A percentile compares a stretch with the other conserved stretches of the same genome.
Evolutionary conservation across 805 yeast species (phyloP).

Genomic region (Blastobotrys attinorum): DNA sequence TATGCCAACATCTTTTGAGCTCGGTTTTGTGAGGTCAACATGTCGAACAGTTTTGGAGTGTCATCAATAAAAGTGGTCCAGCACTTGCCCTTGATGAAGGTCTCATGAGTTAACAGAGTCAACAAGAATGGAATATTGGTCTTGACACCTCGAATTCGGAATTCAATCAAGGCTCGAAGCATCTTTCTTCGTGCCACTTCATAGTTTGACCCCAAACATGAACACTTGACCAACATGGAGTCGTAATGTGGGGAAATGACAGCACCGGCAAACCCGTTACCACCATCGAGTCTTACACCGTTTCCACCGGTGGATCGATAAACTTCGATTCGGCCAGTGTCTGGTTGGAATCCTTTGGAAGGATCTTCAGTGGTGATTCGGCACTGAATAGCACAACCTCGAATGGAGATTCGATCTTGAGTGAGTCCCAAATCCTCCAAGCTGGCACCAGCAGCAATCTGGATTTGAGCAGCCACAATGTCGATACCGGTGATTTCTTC

Average conservation of each 20-base stretch:
- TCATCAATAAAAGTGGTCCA: conserved; percentile 99
- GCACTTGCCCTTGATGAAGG: conserved; percentile 77
- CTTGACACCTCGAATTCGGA: conserved; percentile 98
- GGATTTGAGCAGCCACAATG: conserved; percentile 96
- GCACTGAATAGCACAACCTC: conserved; percentile 98
- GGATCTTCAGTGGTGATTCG: conserved; percentile 99
- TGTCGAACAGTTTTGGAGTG: conserved; percentile 90
- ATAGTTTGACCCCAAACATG: conserved; percentile 93
- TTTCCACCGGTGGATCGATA: conserved; percentile 99
- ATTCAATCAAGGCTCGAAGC: conserved; percentile 94
- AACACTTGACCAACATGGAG: conserved; percentile 95
- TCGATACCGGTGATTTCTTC: conserved; percentile 99
- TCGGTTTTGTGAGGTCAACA: conserved; percentile 92
- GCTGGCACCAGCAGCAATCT: conserved; percentile 97
- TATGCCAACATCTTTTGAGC: conserved; percentile 90
- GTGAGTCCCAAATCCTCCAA: conserved; percentile 83
- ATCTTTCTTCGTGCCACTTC: conserved; percentile 97
- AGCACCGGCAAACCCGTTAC: conserved; percentile 96
- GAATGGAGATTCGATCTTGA: conserved; percentile 89
- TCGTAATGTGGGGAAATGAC: conserved; percentile 96
- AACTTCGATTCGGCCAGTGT: conserved; percentile 96
- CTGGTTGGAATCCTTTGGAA: conserved; percentile 93
- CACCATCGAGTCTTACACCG: conserved; percentile 98
- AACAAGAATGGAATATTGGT: conserved; percentile 95
- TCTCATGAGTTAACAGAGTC: conserved; percentile 83